Evolutionary conservation across 805 yeast species (phyloP).

Genomic region (Saccharomycopsis oosterbeekiorum): DNA sequence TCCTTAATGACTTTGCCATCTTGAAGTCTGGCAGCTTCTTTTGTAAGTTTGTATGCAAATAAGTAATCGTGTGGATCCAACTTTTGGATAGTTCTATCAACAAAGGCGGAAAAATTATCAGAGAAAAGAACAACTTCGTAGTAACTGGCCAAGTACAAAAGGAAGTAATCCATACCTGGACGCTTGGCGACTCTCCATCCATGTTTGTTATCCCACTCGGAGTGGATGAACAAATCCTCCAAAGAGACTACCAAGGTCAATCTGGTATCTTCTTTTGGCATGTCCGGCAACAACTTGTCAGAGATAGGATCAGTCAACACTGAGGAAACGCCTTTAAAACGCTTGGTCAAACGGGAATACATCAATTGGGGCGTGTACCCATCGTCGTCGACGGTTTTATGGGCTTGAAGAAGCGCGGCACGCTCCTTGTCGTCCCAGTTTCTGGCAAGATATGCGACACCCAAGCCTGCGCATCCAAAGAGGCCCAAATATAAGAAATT

Average conservation of each 20-base stretch:
- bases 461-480: slow-evolving; percentile 43
- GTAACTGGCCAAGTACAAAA: slow-evolving; percentile 89
- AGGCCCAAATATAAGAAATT: slow-evolving; percentile 54
- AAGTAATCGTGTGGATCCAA: slow-evolving; percentile 90
- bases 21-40: slow-evolving; percentile 84
- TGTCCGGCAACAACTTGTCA: slow-evolving; percentile 85
- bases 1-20: slow-evolving; percentile 90
- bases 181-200: slow-evolving; percentile 99
- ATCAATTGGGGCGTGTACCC: slow-evolving; percentile 61
- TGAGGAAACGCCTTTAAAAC: slow-evolving; percentile 67
- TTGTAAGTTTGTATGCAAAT: slow-evolving; percentile 75
- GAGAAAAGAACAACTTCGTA: slow-evolving; percentile 92
- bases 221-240: slow-evolving; percentile 85
- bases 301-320: slow-evolving; percentile 90
- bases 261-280: slow-evolving; percentile 83
- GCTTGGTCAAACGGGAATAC: slow-evolving; percentile 57
- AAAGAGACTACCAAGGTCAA: slow-evolving; percentile 79
- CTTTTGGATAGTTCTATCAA: slow-evolving; percentile 76
- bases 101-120: slow-evolving; percentile 73
- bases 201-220: slow-evolving; percentile 81
- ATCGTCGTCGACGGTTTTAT: slow-evolving; percentile 39
- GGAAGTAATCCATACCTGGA: slow-evolving; percentile 95
- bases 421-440: slow-evolving; percentile 80
- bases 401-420: slow-evolving; percentile 31
- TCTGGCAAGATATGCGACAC: slow-evolving; percentile 60